Evolutionary conservation across 1,284 basidiomycete species (phyloP).

Genomic region (Ceratobasidium sp.): DNA sequence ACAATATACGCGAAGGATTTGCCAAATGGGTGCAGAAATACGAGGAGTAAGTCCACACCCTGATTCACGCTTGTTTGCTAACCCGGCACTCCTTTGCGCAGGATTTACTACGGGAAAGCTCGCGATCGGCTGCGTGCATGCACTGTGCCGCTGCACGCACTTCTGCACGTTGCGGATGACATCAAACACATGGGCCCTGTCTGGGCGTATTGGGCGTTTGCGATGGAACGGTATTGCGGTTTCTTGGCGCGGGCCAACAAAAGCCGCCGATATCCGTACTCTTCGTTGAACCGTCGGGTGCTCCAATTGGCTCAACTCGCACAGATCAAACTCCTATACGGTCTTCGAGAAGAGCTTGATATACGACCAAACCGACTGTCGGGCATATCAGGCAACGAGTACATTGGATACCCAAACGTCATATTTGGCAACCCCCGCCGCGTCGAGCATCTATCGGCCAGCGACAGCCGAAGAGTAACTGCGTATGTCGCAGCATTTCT

Average conservation of each 20-base stretch:
- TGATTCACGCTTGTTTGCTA: constrained; percentile 44
- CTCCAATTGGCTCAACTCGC: constrained; percentile 21
- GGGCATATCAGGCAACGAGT: no score
- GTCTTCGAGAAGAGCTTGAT: neutral
- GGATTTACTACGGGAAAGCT: constrained; percentile 56
- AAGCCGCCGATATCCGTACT: no score
- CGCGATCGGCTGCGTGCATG: no score
- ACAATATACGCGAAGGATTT: no score
- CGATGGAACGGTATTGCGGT: no score
- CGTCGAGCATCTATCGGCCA: neutral
- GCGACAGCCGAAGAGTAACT: neutral
- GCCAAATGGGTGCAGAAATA: no score
- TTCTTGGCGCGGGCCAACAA: no score
- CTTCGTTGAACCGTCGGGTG: constrained; percentile 15
- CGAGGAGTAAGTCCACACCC: constrained; percentile 49
- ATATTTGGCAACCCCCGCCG: neutral
- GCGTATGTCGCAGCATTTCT: neutral
- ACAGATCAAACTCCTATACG: constrained; percentile 27
- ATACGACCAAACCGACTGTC: no score
- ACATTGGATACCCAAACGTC: neutral
- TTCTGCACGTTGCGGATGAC: constrained; percentile 51
- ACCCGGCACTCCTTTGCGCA: constrained; percentile 41
- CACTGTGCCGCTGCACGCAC: constrained; percentile 52
- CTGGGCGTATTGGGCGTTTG: no score
- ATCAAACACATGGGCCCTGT: constrained; percentile 51